Conservation (phyloP, 2,329 filamentous ascomycete genomes). For the Bertia moriformis region DNA sequence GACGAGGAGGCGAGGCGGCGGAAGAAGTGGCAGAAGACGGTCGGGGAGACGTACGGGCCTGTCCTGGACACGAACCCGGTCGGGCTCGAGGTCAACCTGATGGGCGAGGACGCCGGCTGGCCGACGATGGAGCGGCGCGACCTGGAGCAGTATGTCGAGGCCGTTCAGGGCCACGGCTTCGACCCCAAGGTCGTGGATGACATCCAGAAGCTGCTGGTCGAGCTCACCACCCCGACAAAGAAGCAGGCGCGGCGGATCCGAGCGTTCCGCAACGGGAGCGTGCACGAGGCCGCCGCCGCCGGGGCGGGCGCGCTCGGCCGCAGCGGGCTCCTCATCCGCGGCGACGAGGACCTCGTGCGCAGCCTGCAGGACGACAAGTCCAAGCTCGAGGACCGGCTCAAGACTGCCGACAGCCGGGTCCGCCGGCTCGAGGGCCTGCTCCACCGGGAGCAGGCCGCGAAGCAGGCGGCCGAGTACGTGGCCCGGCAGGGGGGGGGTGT, state of each 20-base stretch:
- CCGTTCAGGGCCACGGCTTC: conserved; percentile 34
- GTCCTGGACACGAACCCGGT: conserved; percentile 32
- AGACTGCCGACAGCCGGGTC: conserved; percentile 47
- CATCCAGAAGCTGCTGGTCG: conserved; percentile 47
- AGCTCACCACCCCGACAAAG: conserved; percentile 50
- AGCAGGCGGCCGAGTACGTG: neutral
- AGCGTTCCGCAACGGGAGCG: conserved; percentile 62
- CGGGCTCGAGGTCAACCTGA: conserved; percentile 50
- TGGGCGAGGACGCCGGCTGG: conserved; percentile 48
- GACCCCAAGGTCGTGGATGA: conserved; percentile 40
- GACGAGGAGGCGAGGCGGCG: conserved; percentile 57
- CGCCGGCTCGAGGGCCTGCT: conserved; percentile 58
- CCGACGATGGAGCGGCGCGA: conserved; percentile 48
- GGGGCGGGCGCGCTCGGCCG: too few species aligned
- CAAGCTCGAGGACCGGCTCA: conserved; percentile 35
- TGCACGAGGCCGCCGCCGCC: conserved; percentile 81
- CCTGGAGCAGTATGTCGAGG: conserved; percentile 42
- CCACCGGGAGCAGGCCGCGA: conserved; percentile 35
- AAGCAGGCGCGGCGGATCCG: conserved; percentile 55
- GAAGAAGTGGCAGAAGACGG: conserved; percentile 55
- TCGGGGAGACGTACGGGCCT: conserved; percentile 31
- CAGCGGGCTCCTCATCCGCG: conserved; percentile 46
- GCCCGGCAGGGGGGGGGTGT: neutral
- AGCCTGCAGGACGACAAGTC: conserved; percentile 46
- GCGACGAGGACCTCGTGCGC: conserved; percentile 44